Evolutionary conservation across 768 basidiomycete genomes (phyloP), one percentile per base, ranked within the genome.

Genomic region (Xerocomus spinulosus): DNA sequence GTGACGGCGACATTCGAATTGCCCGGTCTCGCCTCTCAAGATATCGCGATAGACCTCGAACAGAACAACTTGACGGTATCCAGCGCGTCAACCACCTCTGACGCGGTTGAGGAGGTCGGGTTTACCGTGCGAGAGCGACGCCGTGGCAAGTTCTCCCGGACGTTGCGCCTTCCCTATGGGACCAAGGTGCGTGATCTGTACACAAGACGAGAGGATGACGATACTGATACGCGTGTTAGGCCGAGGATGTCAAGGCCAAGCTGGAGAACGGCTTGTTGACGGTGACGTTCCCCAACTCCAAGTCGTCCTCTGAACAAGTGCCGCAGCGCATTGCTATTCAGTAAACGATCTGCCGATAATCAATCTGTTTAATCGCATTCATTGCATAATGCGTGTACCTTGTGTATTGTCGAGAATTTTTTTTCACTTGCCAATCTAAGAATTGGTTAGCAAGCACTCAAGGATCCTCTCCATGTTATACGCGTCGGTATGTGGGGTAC

Each of bases 1-100:
- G 71, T 80, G 23, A 77, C 74, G 2, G 78, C 77, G 9, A 72
- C 72, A 6, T 78, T 82, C 47, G 82, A 81, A 54, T 61, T 80
- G 2, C 80, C 81, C 5, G 79, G 80, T 9, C 58, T 80, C 44
- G 74, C 69, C 44, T 75, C 77, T 44, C 72, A 76, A 35, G 68
- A 72, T 42, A 68, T 81, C 35, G 55, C 63, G 29, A 74, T 81
- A 41, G 72, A 79, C 42, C 59, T 79, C 17, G 69, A 72, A 33
- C 70, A 77, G 50, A 69, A 71, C 48, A 70, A 67, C 32, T 63
- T 83, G 42, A 75, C 67, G 2, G 64, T 82, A 29, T 73, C 74
- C 8, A 78, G 76, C 24, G 72, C 79, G 57, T 66, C 55, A 21
- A 60, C 63, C 10, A 20, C 56, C 4, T 64, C 70, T 1, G 37